A percentile compares a stretch with the other conserved stretches of the same genome.
Conservation (phyloP, 179 eudicot species). For the Pouteria campechiana region DNA sequence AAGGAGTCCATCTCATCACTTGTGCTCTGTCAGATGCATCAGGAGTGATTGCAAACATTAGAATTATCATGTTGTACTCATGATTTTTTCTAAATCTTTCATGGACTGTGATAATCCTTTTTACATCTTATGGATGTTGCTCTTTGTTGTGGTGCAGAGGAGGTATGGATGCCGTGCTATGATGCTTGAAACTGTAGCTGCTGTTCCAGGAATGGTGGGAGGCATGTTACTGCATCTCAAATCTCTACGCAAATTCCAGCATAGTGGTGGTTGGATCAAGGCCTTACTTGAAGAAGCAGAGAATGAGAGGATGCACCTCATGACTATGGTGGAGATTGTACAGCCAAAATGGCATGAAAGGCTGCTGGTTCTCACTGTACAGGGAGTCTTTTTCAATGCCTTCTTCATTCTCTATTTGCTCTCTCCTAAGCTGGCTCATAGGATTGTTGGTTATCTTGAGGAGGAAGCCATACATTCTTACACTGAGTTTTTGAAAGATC, state of each 20-base stretch:
- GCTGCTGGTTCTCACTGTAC: slow-evolving; percentile 65
- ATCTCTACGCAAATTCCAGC: slow-evolving; percentile 75
- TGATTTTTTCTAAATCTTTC: no score
- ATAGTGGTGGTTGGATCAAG: slow-evolving; percentile 91
- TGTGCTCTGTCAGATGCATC: no score
- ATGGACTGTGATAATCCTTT: no score
- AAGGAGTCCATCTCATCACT: no score
- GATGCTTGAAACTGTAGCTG: slow-evolving; percentile 96
- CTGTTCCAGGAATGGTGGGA: slow-evolving; percentile 92
- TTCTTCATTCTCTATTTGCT: slow-evolving; percentile 53
- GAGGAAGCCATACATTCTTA: slow-evolving; percentile 93
- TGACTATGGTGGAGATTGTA: slow-evolving; percentile 92
- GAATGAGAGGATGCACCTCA: slow-evolving; percentile 92
- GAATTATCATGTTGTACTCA: no score
- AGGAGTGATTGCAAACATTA: no score
- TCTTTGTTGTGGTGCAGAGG: slow-evolving; percentile 44
- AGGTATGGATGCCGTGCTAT: slow-evolving; percentile 86
- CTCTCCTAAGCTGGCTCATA: slow-evolving; percentile 85
- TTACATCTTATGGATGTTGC: no score
- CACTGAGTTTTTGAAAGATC: slow-evolving; percentile 73
- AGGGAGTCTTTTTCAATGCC: slow-evolving; percentile 74
- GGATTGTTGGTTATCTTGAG: slow-evolving; percentile 85
- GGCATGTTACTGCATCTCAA: slow-evolving; percentile 74
- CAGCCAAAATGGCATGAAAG: slow-evolving; percentile 87
- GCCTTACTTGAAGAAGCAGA: slow-evolving; percentile 93